Base-by-base conservation (phyloP, 176 grass and related monocot species). In the Thinopyrum elongatum region DNA sequence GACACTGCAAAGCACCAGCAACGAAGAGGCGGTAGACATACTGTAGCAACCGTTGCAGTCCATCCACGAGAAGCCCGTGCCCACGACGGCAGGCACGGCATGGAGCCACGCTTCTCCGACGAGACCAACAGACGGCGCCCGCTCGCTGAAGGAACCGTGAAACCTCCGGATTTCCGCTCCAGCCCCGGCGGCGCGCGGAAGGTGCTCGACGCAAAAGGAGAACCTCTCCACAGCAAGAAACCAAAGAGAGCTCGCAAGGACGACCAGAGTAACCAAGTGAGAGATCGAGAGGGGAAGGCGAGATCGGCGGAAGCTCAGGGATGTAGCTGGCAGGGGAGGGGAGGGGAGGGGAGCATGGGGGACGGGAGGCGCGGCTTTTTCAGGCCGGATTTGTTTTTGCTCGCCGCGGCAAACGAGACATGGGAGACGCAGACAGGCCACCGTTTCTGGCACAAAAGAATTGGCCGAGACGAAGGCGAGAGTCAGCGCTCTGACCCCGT, bases 401-500 rank as follows among this genome's bases (percentile, higher is more conserved):
- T 65, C 35, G 13, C 51, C 41, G 80, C 74, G 66, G 39, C 75
- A 84, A 87, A 83, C 66, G 44, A 64, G 81, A 77, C 74, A 63
- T 31, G 69, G 69, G 46, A 86, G 44, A 8, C 61, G 63, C 74
- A 21, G 64, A 67, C 82, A 47, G 70, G 51, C 28, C 6, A 60
- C 36, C 63, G 80, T 47, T 71, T 72, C 23, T n/a, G 16, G n/a
- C 23, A 17, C 15, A 60, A 22, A 3, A 68, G 29, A 65, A 34
- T 23, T 60, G 28, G 13, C 7, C 36, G 7, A 23, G 81, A 78
- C n/a, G 76, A 28, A 74, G 71, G 72, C 72, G 72, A 75, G 72
- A 79, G 85, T 91, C 89, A 82, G 80, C 84, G 38, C 42, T 80
- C 84, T 90, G 89, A 87, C 84, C 79, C 28, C 26, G 67, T 28